Evolutionary conservation across 768 basidiomycete genomes (phyloP).

Genomic region (Mycena metata): DNA sequence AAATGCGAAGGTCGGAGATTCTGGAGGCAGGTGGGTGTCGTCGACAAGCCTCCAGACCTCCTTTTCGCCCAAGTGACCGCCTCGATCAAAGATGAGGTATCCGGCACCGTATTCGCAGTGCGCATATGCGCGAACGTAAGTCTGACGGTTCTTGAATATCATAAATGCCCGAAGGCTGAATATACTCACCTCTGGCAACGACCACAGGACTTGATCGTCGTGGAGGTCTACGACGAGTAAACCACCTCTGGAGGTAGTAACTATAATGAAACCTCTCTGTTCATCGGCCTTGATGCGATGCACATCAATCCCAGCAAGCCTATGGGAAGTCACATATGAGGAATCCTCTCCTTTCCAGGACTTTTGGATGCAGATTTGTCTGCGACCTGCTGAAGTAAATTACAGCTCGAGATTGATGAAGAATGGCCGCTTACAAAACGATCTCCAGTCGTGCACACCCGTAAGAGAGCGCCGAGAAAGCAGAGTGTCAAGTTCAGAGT

Average conservation of each 20-base stretch:
- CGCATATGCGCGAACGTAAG: slow-evolving; percentile 67
- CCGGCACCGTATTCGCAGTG: slow-evolving; percentile 83
- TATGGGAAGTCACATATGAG: slow-evolving; percentile 53
- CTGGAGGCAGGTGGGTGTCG: slow-evolving; percentile 42
- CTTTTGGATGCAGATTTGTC: slow-evolving; percentile 57
- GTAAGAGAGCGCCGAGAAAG: slow-evolving; percentile 53
- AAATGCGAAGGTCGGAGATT: slow-evolving; percentile 43
- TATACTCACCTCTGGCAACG: slow-evolving; percentile 63
- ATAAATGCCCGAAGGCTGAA: not conserved
- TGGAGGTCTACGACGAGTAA: slow-evolving; percentile 70
- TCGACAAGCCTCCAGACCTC: slow-evolving; percentile 78
- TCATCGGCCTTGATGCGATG: slow-evolving; percentile 87
- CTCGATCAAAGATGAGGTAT: slow-evolving; percentile 78
- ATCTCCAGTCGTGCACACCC: slow-evolving; percentile 65
- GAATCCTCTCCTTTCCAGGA: slow-evolving; percentile 70
- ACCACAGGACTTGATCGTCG: slow-evolving; percentile 68
- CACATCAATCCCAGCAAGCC: slow-evolving; percentile 53
- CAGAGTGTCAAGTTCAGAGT: slow-evolving; percentile 47
- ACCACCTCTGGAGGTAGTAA: slow-evolving; percentile 68
- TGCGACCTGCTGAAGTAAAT: slow-evolving; percentile 53
- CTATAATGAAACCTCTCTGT: slow-evolving; percentile 67
- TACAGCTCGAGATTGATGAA: not conserved
- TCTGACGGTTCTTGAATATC: slow-evolving; percentile 47
- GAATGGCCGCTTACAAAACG: slow-evolving; percentile 63
- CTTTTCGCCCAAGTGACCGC: slow-evolving; percentile 56